These are phyloP conservation scores for Mrakia gelida DNA, from an alignment of 768 basidiomycete species.

Conservation along the genomic window DNA sequence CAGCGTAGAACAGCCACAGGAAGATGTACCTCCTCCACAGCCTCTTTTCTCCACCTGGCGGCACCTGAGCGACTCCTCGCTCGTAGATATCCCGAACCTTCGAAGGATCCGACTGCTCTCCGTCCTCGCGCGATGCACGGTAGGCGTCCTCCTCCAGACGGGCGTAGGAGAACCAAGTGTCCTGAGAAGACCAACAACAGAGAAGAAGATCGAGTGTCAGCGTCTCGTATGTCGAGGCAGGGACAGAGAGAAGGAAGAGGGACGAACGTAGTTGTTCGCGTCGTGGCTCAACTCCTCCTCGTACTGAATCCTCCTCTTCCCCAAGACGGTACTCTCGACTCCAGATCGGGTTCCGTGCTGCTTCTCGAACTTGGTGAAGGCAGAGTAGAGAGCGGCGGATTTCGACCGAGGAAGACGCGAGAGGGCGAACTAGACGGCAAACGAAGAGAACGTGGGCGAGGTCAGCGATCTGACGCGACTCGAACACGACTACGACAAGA, in stretches of 20 bases:
- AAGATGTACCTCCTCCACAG: slow-evolving; percentile 55
- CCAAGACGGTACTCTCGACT: slow-evolving; percentile 87
- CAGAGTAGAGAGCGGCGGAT: slow-evolving; percentile 72
- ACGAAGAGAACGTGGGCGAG: background rate
- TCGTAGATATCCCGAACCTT: slow-evolving; percentile 94
- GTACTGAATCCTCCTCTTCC: slow-evolving; percentile 97
- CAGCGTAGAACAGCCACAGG: slow-evolving; percentile 83
- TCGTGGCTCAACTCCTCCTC: slow-evolving; percentile 92
- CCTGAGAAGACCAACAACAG: slow-evolving; percentile 40
- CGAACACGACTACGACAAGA: background rate
- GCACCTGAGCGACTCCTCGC: slow-evolving; percentile 88
- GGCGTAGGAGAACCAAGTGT: slow-evolving; percentile 96
- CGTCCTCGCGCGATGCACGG: slow-evolving; percentile 68
- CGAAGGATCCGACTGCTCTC: slow-evolving; percentile 51
- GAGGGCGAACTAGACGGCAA: slow-evolving; percentile 72
- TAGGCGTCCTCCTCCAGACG: slow-evolving; percentile 86
- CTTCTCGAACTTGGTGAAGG: slow-evolving; percentile 97
- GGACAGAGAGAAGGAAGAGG: background rate
- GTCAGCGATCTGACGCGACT: too few species aligned
- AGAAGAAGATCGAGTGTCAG: background rate
- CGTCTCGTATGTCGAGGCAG: too few species aligned
- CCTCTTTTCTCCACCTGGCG: slow-evolving; percentile 87
- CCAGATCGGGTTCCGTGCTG: slow-evolving; percentile 86
- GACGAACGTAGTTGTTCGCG: slow-evolving; percentile 67
- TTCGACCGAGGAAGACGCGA: slow-evolving; percentile 87